Evolutionary conservation across 2,329 filamentous ascomycete species (phyloP).

Genomic region (Moelleriella libera): DNA sequence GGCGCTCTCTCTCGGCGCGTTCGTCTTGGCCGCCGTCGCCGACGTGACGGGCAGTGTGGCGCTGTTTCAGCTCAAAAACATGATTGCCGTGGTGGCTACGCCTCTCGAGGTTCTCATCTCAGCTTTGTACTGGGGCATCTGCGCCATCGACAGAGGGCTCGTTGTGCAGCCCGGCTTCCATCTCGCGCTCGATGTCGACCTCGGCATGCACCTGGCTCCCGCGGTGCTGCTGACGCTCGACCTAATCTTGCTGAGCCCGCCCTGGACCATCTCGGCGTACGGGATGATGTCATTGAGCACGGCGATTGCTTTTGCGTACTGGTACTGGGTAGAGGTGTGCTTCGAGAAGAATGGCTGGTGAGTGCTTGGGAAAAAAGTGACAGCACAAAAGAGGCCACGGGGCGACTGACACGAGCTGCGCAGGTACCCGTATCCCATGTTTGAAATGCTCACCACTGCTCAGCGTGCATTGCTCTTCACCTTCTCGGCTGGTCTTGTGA

Average conservation of each 20-base stretch:
- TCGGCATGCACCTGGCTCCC: conserved; percentile 54
- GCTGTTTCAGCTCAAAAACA: conserved; percentile 56
- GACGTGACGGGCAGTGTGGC: conserved; percentile 43
- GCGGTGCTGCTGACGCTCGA: conserved; percentile 51
- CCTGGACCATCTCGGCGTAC: conserved; percentile 52
- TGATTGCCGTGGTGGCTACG: conserved; percentile 47
- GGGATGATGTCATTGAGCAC: conserved; percentile 44
- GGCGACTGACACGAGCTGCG: not conserved
- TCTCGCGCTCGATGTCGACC: conserved; percentile 40
- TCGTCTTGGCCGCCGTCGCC: conserved; percentile 45
- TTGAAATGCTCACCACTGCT: conserved; percentile 49
- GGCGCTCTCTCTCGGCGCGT: conserved; percentile 44
- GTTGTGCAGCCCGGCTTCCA: conserved; percentile 40
- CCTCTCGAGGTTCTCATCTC: conserved; percentile 60
- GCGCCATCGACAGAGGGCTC: conserved; percentile 37
- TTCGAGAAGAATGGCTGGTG: conserved; percentile 52
- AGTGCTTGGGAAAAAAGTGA: conserved; percentile 11
- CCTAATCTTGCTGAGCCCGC: conserved; percentile 54
- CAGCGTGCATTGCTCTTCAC: conserved; percentile 58
- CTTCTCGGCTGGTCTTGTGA: conserved; percentile 57
- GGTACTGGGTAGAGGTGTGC: conserved; percentile 65
- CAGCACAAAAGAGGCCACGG: not conserved
- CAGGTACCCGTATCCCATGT: conserved; percentile 80
- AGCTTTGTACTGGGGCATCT: conserved; percentile 59
- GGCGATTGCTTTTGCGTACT: conserved; percentile 51